phyloP scores from a whole-genome alignment of 352 stramenopile species.

The Pythium dissimile region DNA sequence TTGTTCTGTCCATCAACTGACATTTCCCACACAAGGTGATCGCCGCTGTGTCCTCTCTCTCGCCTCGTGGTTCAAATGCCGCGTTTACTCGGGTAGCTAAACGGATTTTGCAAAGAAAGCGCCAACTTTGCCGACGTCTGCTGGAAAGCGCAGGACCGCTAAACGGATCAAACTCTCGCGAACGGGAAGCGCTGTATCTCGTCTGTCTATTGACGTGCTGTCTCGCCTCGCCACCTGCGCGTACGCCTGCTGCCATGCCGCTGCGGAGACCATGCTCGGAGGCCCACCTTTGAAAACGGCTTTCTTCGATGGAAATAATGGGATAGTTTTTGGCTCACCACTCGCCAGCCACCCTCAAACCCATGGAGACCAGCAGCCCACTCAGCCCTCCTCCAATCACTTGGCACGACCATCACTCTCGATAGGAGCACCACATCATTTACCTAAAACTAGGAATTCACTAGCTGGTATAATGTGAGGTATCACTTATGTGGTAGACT shows the following conservation, averaged over 20 bases:
- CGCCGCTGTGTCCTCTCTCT: no score
- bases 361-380: constrained; percentile 10
- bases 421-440: background rate
- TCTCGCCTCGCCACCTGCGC: background rate
- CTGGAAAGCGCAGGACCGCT: background rate
- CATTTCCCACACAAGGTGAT: no score
- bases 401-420: constrained; percentile 48
- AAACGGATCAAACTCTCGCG: background rate
- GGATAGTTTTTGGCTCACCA: constrained; percentile 36
- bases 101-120: no score
- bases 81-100: no score
- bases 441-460: background rate
- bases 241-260: background rate
- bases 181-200: background rate
- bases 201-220: background rate
- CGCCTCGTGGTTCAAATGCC: no score
- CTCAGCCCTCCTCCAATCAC: constrained; percentile 76
- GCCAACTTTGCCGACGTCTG: background rate
- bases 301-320: constrained; percentile 88
- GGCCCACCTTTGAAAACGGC: constrained; percentile 31
- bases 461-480: background rate
- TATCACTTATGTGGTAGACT: background rate
- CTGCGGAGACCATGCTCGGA: background rate
- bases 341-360: constrained; percentile 9
- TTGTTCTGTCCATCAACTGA: no score